A percentile compares a stretch with the other conserved stretches of the same genome.
phyloP scores from a whole-genome alignment of 305 asterid genomes.

The Fraxinus sp. region DNA sequence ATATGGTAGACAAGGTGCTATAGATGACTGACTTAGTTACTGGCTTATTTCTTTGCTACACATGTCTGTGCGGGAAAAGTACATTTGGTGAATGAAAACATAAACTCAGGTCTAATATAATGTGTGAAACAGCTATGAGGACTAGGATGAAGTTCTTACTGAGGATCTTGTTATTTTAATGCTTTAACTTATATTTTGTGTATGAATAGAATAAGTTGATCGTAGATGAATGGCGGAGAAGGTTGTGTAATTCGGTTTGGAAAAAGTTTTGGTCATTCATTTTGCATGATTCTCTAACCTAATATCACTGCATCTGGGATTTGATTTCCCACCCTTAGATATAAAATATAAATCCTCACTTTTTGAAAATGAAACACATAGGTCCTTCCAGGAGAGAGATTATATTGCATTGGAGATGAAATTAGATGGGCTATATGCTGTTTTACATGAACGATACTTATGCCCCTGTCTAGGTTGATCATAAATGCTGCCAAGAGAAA shows the following conservation, averaged over 20 bases:
- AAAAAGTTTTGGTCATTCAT: not conserved
- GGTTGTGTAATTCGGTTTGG: conserved; percentile 2
- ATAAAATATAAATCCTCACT: not conserved
- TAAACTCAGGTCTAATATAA: not conserved
- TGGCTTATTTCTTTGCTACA: conserved; percentile 7
- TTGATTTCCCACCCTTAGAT: not conserved
- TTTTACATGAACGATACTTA: not conserved
- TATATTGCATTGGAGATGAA: not conserved
- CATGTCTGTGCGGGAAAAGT: not conserved
- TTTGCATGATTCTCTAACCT: not conserved
- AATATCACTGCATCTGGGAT: too few species aligned
- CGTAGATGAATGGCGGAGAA: not conserved
- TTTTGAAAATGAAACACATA: not conserved
- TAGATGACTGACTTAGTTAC: not conserved
- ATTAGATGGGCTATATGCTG: not conserved
- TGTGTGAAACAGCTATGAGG: not conserved
- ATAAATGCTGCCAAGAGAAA: not conserved
- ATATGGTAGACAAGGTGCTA: not conserved
- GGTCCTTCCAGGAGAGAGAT: not conserved
- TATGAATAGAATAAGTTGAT: not conserved
- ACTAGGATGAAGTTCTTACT: not conserved
- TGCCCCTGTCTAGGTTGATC: not conserved
- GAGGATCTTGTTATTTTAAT: not conserved
- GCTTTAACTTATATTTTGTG: conserved; percentile 15
- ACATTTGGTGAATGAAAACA: not conserved